phyloP scores from a whole-genome alignment of 2,329 filamentous ascomycete genomes.

The Thermothelomyces thermophilus region DNA sequence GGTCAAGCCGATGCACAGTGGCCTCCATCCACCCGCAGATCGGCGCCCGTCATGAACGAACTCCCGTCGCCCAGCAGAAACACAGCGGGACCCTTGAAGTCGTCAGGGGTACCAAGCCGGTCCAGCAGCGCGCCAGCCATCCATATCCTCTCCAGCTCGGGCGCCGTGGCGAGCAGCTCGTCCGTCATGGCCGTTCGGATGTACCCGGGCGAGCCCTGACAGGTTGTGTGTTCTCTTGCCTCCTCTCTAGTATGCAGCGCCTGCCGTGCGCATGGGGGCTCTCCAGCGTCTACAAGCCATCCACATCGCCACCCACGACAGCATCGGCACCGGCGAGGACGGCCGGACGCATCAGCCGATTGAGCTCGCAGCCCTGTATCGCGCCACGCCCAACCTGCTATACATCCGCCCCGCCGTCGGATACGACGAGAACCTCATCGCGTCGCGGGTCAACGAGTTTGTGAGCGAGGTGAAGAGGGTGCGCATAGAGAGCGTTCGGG shows the following conservation, averaged over 20 bases:
- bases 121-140: neutral
- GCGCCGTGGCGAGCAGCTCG: neutral
- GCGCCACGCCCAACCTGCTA: slow-evolving; percentile 2
- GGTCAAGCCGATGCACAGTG: slow-evolving; percentile 1
- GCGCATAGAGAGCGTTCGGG: neutral
- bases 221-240: no score
- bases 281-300: neutral
- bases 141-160: slow-evolving; percentile 4
- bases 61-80: neutral
- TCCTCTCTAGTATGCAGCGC: neutral
- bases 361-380: neutral
- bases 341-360: neutral
- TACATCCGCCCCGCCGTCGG: slow-evolving; percentile 2
- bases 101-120: neutral
- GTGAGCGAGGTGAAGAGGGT: neutral
- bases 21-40: slow-evolving; percentile 1
- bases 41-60: slow-evolving; percentile 2
- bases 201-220: neutral
- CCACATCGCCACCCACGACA: slow-evolving; percentile 3
- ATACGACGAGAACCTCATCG: neutral
- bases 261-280: neutral
- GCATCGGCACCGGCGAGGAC: slow-evolving; percentile 3
- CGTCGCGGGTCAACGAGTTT: neutral
- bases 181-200: slow-evolving; percentile 2
- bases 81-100: neutral